A percentile compares a stretch with the other conserved stretches of the same genome.
phyloP scores from a whole-genome alignment of 225 moss, liverwort and hornwort species.

The Polytrichum commune region DNA sequence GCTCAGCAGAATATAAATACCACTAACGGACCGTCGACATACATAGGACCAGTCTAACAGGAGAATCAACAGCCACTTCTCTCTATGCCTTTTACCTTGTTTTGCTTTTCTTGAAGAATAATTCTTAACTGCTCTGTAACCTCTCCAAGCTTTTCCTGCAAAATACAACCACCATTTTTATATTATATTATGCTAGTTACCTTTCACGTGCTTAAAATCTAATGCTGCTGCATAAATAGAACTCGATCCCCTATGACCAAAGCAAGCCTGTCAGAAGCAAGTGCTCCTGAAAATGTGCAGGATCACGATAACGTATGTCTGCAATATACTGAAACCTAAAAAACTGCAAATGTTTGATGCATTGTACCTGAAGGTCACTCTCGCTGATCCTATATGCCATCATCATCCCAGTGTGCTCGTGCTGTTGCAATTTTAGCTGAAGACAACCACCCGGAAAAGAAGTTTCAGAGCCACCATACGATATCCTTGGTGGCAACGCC shows the following conservation, averaged over 20 bases:
- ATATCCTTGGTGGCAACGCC: not conserved
- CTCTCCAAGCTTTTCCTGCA: slow-evolving; percentile 10
- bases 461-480: slow-evolving; percentile 2
- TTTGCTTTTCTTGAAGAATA: slow-evolving; percentile 2
- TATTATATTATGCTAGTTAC: no score
- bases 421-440: slow-evolving; percentile 6
- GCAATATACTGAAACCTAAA: no score
- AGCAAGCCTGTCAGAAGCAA: no score
- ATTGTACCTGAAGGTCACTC: slow-evolving; percentile 5
- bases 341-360: not conserved
- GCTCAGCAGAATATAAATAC: not conserved
- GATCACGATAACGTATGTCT: no score
- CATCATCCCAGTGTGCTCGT: slow-evolving; percentile 10
- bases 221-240: no score
- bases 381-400: slow-evolving; percentile 7
- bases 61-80: not conserved
- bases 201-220: no score
- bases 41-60: no score
- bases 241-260: no score
- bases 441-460: not conserved
- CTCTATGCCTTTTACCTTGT: not conserved
- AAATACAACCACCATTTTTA: not conserved
- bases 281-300: no score
- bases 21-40: not conserved
- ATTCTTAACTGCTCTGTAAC: slow-evolving; percentile 1